Evolutionary conservation across 441 rosid genomes (phyloP).

Genomic region (Populus hybrid): DNA sequence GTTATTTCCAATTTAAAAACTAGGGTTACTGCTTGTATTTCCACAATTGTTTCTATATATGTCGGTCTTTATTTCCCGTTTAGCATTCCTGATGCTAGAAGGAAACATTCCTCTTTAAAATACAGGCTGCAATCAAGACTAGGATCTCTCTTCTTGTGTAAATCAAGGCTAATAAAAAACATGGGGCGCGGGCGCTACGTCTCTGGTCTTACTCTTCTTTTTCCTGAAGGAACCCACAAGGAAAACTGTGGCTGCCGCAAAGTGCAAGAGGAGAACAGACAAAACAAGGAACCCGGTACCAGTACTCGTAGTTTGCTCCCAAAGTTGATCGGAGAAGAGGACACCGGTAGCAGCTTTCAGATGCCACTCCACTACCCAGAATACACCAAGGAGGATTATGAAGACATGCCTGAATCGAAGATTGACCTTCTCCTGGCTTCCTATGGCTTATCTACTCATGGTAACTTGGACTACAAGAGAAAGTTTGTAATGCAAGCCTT

Average conservation of each 20-base stretch:
- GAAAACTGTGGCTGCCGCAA: background rate
- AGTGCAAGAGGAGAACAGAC: background rate
- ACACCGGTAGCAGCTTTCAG: background rate
- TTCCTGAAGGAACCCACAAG: background rate
- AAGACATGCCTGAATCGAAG: constrained; percentile 1
- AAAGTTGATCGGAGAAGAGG: background rate
- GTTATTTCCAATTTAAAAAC: no score
- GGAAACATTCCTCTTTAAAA: background rate
- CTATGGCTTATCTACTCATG: background rate
- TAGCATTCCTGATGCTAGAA: background rate
- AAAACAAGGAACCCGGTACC: background rate
- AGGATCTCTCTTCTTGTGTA: no score
- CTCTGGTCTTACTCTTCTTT: background rate
- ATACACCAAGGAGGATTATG: constrained; percentile 1
- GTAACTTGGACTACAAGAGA: background rate
- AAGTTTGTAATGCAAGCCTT: background rate
- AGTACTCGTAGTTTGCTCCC: background rate
- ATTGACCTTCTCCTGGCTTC: background rate
- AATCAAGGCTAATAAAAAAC: background rate
- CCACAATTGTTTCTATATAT: no score
- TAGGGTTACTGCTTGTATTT: no score
- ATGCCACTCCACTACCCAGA: background rate
- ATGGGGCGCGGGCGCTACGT: background rate
- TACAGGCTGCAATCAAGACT: background rate
- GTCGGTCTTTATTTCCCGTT: background rate